These are phyloP conservation scores for Candida ovalis DNA, from an alignment of 805 yeast genomes.

Conservation along the genomic window DNA sequence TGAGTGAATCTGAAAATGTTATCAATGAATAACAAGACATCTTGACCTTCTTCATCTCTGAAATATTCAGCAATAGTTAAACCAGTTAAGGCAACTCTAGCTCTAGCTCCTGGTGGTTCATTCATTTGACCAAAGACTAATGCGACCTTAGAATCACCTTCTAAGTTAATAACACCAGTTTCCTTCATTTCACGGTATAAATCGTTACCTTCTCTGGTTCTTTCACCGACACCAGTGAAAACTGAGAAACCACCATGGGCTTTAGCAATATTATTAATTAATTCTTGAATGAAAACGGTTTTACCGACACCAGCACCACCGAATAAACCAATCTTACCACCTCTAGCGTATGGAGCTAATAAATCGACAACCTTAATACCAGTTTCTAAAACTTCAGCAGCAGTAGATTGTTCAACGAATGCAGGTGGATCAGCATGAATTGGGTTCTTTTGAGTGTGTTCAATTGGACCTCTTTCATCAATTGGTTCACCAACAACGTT, in stretches of 20 bases:
- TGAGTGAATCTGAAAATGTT: constrained; percentile 99
- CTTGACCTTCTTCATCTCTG: constrained; percentile 99
- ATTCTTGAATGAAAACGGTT: constrained; percentile 99
- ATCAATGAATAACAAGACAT: constrained; percentile 98
- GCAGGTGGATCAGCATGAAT: constrained; percentile 98
- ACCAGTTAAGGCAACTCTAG: constrained; percentile 99
- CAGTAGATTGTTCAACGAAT: constrained; percentile 95
- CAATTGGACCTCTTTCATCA: constrained; percentile 99
- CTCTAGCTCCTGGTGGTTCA: constrained; percentile 99
- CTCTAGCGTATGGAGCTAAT: constrained; percentile 99
- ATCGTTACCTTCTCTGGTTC: constrained; percentile 99
- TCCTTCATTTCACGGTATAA: constrained; percentile 99
- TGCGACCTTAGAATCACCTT: constrained; percentile 99
- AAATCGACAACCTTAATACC: constrained; percentile 99
- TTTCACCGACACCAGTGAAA: constrained; percentile 99
- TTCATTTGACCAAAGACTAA: constrained; percentile 99
- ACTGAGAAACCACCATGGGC: constrained; percentile 99
- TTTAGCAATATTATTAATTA: constrained; percentile 99
- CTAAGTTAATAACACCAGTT: constrained; percentile 99
- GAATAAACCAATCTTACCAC: constrained; percentile 99
- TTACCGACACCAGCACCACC: constrained; percentile 99
- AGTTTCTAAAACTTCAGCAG: constrained; percentile 97
- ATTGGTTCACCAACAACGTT: constrained; percentile 99
- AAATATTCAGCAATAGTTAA: constrained; percentile 99
- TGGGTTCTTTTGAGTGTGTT: constrained; percentile 89